Evolutionary conservation across 805 yeast genomes (phyloP).

Genomic region (Starmerella kuoi): DNA sequence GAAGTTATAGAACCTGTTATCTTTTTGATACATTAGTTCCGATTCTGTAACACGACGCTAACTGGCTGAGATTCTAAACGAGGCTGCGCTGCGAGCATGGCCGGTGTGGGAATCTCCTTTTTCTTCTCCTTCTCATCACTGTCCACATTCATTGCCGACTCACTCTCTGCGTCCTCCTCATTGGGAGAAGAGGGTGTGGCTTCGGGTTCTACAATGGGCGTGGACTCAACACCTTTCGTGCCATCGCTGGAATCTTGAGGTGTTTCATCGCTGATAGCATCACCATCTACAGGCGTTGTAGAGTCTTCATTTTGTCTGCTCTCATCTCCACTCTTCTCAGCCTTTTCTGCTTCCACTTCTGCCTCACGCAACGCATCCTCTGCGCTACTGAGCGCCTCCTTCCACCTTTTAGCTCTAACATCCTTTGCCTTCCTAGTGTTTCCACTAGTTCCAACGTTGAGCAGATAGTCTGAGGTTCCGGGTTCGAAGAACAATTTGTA

Average conservation of each 20-base stretch:
- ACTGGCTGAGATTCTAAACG: slow-evolving; percentile 10
- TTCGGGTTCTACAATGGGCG: too few relatives aligned
- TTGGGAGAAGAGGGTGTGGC: too few relatives aligned
- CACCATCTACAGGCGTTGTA: background rate
- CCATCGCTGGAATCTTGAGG: too few relatives aligned
- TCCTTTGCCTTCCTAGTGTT: slow-evolving; percentile 7
- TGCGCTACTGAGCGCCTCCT: slow-evolving; percentile 10
- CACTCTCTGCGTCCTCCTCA: too few relatives aligned
- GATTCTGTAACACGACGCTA: slow-evolving; percentile 7
- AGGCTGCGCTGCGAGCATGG: slow-evolving; percentile 14
- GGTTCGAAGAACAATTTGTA: slow-evolving; percentile 74
- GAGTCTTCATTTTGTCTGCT: background rate
- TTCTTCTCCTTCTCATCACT: background rate
- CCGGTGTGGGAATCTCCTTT: slow-evolving; percentile 4
- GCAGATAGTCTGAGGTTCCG: slow-evolving; percentile 63
- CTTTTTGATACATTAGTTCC: background rate
- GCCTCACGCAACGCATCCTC: slow-evolving; percentile 17
- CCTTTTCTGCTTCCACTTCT: slow-evolving; percentile 1
- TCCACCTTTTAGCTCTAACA: slow-evolving; percentile 17
- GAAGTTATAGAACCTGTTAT: too few relatives aligned
- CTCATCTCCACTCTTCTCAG: background rate
- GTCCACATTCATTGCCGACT: slow-evolving; percentile 2
- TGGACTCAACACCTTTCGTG: too few relatives aligned
- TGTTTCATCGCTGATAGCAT: too few relatives aligned
- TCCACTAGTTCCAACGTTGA: slow-evolving; percentile 10